Conservation (phyloP, 768 basidiomycete genomes). For the Trametes coccinea region DNA sequence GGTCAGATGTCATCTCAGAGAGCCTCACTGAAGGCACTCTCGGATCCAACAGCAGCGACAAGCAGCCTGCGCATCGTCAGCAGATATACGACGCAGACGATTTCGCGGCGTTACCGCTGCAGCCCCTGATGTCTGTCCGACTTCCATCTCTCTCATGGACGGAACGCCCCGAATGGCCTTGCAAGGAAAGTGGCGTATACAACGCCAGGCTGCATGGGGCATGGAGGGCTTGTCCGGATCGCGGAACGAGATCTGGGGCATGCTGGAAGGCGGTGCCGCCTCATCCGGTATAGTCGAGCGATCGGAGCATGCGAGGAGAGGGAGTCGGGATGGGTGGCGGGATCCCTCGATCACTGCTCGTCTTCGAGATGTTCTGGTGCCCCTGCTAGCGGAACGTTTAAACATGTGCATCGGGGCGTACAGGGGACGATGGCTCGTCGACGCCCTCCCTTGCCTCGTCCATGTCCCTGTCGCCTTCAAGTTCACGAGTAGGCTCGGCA, state of each 20-base stretch:
- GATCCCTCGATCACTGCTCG: not conserved
- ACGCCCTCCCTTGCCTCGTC: not conserved
- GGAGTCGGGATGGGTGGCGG: not conserved
- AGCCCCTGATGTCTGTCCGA: not conserved
- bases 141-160: not conserved
- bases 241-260: not conserved
- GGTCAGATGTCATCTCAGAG: not conserved
- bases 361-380: not conserved
- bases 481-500: not conserved
- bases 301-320: not conserved
- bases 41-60: not conserved
- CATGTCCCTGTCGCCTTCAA: conserved; percentile 8
- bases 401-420: not conserved
- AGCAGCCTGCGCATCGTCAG: not conserved
- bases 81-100: not conserved
- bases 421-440: conserved; percentile 5
- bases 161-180: not conserved
- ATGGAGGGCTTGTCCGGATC: not conserved
- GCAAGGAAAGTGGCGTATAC: not conserved
- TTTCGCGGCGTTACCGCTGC: not conserved
- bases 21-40: not conserved
- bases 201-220: not conserved
- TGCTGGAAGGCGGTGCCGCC: not conserved
- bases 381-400: not conserved
- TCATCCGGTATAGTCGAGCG: not conserved